Evolutionary conservation across 768 basidiomycete species (phyloP), one percentile per base, ranked within the genome.

Genomic region (Udeniomyces megalosporus): DNA sequence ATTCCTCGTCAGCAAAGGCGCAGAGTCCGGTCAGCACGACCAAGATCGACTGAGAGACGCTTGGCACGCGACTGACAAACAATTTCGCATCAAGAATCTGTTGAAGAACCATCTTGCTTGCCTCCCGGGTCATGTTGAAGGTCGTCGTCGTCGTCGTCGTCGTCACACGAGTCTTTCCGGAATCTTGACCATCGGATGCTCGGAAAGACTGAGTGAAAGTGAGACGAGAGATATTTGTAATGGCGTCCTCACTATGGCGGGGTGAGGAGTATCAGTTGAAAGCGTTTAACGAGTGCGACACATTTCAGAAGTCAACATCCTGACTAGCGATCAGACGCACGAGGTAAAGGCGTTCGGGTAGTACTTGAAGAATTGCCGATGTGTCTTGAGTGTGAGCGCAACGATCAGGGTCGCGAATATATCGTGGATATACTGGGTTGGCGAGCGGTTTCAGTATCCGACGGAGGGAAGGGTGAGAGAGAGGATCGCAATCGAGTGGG

Each of bases 121-220:
- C 97, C 50, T 99, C 95, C 69, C 93, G 86, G 68, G 90, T 90
- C 95, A 99, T 97, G 66, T 89, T 90, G 77, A 99, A 99, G 34
- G 95, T 99, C 44, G 95, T 99, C 2, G 95, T 97, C 10, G 95
- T 99, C 0, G 95, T 99, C 1, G 93, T 97, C 69, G 95, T 97
- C 71, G 96, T 87, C 74, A 99, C 88, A 71, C 93, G 85, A 75
- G 87, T 83, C 70, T 89, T 89, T 75, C 97, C 93, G 77, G 88
- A 85, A 8, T 8, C 38, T 8, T 8, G 38, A 68, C 95, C 91
- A 80, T 99, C 95, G 71, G 91, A 86, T 68, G 89, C 86, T 72
- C 95, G 88, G 77, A 90, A 92, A 58, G 95, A 97, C 77, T 99
- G 95, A 29, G 93, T 92, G 74, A 97, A 99, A 74, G 95, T 96